phyloP scores from a whole-genome alignment of 257 asterid genomes.

The Salvia miltiorrhiza region DNA sequence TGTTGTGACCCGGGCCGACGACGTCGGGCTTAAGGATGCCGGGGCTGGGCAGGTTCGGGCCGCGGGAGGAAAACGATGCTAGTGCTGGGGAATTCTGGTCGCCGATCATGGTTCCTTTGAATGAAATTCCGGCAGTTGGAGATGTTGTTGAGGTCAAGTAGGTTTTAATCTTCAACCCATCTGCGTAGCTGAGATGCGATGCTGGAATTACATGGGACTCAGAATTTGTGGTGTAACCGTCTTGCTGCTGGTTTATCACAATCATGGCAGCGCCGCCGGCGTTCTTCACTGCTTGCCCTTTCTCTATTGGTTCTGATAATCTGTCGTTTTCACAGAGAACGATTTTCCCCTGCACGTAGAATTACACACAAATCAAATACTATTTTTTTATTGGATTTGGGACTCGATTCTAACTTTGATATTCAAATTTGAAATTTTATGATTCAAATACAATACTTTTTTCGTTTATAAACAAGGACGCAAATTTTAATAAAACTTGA shows the following conservation, averaged over 20 bases:
- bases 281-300: conserved; percentile 31
- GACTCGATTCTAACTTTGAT: too few relatives aligned
- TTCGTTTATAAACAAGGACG: too few relatives aligned
- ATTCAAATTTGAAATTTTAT: too few relatives aligned
- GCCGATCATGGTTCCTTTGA: conserved; percentile 33
- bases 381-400: too few relatives aligned
- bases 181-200: conserved; percentile 24
- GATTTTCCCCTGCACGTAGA: conserved; percentile 42
- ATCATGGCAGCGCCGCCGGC: conserved; percentile 42
- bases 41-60: conserved; percentile 22
- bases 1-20: conserved; percentile 35
- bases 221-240: conserved; percentile 15
- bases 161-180: conserved; percentile 17
- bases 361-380: too few relatives aligned
- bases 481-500: too few relatives aligned
- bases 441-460: too few relatives aligned
- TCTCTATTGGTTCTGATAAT: neutral
- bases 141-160: conserved; percentile 20
- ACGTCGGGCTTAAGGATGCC: conserved; percentile 39
- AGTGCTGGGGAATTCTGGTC: conserved; percentile 21
- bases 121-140: conserved; percentile 25
- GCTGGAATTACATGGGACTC: conserved; percentile 30
- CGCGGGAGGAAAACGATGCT: conserved; percentile 21
- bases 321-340: conserved; percentile 35
- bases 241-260: conserved; percentile 11